Evolutionary conservation across 75 land plant genomes (phyloP).

Genomic region (Gnetum montanum): DNA sequence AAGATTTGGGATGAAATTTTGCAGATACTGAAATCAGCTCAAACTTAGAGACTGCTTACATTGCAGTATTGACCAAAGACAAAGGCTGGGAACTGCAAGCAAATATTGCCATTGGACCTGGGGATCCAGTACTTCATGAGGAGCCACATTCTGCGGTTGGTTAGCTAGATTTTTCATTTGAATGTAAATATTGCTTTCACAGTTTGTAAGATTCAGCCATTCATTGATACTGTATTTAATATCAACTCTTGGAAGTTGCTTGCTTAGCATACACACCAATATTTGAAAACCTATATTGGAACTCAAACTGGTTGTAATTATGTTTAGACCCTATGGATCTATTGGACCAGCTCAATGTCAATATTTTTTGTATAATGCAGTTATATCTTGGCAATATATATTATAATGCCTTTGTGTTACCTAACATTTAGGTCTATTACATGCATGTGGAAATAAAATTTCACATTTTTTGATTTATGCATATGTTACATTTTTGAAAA

Average conservation of each 20-base stretch:
- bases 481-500: too few species aligned
- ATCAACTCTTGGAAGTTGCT: background rate
- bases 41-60: background rate
- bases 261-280: background rate
- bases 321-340: background rate
- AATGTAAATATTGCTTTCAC: too few species aligned
- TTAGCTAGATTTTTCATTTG: background rate
- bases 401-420: too few species aligned
- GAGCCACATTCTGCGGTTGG: slow-evolving; percentile 1
- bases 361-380: too few species aligned
- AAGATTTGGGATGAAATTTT: too few species aligned
- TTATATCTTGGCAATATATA: too few species aligned
- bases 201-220: too few species aligned
- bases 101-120: background rate
- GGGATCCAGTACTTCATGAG: slow-evolving; percentile 1
- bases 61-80: background rate
- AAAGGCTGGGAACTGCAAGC: slow-evolving; percentile 4
- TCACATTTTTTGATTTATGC: too few species aligned
- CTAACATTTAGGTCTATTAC: too few species aligned
- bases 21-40: slow-evolving; percentile 1
- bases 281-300: background rate
- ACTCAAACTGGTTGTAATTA: background rate
- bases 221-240: too few species aligned
- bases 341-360: too few species aligned
- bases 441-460: too few species aligned